These are phyloP conservation scores for Neurospora terricola DNA, from an alignment of 495 filamentous ascomycete species.

Conservation along the genomic window DNA sequence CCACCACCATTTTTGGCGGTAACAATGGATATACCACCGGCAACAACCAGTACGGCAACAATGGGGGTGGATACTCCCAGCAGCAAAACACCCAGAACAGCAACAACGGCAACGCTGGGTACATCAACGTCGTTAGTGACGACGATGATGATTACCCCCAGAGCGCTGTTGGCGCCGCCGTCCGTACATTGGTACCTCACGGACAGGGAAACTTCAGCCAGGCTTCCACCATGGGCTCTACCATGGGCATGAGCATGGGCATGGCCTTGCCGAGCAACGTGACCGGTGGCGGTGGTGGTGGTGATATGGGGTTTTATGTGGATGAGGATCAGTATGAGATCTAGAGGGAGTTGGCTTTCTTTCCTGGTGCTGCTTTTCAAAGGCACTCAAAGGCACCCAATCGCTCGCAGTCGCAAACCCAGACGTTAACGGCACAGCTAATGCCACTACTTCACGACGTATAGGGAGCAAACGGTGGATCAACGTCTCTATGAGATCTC, in stretches of 20 bases:
- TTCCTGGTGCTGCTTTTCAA: neutral
- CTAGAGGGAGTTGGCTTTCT: neutral
- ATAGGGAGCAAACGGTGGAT: neutral
- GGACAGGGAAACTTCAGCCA: neutral
- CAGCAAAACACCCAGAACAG: neutral
- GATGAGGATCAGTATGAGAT: neutral
- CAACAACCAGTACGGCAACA: neutral
- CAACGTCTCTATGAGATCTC: neutral
- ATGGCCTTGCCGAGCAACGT: neutral
- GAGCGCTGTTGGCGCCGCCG: neutral
- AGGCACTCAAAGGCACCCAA: neutral
- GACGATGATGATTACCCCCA: neutral
- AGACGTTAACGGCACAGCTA: neutral
- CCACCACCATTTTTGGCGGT: neutral
- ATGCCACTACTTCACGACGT: neutral
- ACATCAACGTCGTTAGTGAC: neutral
- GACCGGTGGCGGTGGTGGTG: neutral
- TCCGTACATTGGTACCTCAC: neutral
- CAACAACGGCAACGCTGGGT: neutral
- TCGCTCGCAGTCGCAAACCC: neutral
- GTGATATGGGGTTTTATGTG: neutral
- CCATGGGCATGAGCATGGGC: neutral
- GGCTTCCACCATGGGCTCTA: neutral
- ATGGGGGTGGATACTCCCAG: neutral
- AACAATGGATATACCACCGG: neutral